These are phyloP conservation scores for Thozetella sp. DNA, from an alignment of 495 filamentous ascomycete genomes.

Conservation along the genomic window DNA sequence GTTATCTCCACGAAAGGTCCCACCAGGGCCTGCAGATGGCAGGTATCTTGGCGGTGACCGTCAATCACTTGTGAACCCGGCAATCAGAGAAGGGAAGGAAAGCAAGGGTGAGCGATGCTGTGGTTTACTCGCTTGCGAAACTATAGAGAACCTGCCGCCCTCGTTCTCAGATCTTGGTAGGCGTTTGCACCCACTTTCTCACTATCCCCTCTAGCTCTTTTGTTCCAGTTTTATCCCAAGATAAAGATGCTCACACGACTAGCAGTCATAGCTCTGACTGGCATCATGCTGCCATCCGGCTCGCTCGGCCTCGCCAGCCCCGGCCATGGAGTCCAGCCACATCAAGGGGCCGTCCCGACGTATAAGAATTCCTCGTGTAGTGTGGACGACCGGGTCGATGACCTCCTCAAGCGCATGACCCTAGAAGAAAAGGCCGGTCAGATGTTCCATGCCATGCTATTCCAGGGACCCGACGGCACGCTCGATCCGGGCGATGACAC, in stretches of 20 bases:
- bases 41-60: too few species aligned
- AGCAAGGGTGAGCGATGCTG: too few species aligned
- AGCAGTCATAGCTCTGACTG: neutral
- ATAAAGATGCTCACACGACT: neutral
- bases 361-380: constrained; percentile 16
- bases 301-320: neutral
- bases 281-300: neutral
- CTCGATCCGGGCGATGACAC: constrained; percentile 13
- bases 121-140: too few species aligned
- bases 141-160: too few species aligned
- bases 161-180: neutral
- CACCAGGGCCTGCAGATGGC: too few species aligned
- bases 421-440: constrained; percentile 63
- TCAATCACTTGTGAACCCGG: too few species aligned
- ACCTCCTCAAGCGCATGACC: constrained; percentile 62
- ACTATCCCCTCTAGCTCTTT: neutral
- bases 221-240: neutral
- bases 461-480: constrained; percentile 17
- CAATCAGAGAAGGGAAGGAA: too few species aligned
- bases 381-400: constrained; percentile 55
- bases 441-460: constrained; percentile 46
- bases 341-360: neutral
- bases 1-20: too few species aligned
- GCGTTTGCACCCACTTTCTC: neutral
- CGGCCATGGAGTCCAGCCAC: neutral